Evolutionary conservation across 2,329 filamentous ascomycete species (phyloP).

Genomic region (Penicillium fuscoglaucum): DNA sequence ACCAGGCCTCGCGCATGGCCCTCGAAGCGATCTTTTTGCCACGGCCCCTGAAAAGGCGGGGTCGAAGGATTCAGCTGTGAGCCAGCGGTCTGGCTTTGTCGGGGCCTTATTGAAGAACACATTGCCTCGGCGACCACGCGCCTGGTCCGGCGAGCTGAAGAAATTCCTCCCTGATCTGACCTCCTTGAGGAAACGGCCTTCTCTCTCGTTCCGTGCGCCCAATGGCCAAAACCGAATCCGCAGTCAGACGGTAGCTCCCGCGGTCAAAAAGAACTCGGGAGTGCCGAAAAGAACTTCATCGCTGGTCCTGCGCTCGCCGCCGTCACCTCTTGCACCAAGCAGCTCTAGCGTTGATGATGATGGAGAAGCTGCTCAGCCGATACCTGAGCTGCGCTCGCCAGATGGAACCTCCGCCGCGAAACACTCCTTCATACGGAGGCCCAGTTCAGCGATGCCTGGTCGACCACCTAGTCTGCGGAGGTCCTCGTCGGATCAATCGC

Average conservation of each 20-base stretch:
- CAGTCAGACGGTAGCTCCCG: slow-evolving; percentile 26
- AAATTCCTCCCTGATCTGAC: slow-evolving; percentile 40
- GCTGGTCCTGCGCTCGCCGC: slow-evolving; percentile 17
- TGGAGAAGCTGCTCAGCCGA: slow-evolving; percentile 30
- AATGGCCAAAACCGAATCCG: slow-evolving; percentile 31
- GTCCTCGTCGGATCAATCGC: slow-evolving; percentile 73
- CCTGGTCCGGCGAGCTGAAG: slow-evolving; percentile 41
- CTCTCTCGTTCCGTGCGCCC: slow-evolving; percentile 30
- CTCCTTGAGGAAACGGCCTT: slow-evolving; percentile 33
- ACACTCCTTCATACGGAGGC: slow-evolving; percentile 35
- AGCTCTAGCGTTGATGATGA: slow-evolving; percentile 20
- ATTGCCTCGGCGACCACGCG: slow-evolving; percentile 36
- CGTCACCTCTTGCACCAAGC: slow-evolving; percentile 11
- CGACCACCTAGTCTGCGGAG: slow-evolving; percentile 51
- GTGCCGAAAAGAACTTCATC: slow-evolving; percentile 15
- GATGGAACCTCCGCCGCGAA: slow-evolving; percentile 31
- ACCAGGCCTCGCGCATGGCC: slow-evolving; percentile 17
- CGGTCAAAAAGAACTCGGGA: slow-evolving; percentile 3
- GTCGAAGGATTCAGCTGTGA: slow-evolving; percentile 17
- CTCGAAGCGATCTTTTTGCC: slow-evolving; percentile 16
- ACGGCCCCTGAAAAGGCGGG: slow-evolving; percentile 1
- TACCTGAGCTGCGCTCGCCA: slow-evolving; percentile 36
- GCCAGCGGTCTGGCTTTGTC: slow-evolving; percentile 35
- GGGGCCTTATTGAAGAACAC: slow-evolving; percentile 37
- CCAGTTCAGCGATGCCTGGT: slow-evolving; percentile 27